A percentile compares a stretch with the other conserved stretches of the same genome.
phyloP scores from a whole-genome alignment of 441 rosid species.

The Viola pubescens region DNA sequence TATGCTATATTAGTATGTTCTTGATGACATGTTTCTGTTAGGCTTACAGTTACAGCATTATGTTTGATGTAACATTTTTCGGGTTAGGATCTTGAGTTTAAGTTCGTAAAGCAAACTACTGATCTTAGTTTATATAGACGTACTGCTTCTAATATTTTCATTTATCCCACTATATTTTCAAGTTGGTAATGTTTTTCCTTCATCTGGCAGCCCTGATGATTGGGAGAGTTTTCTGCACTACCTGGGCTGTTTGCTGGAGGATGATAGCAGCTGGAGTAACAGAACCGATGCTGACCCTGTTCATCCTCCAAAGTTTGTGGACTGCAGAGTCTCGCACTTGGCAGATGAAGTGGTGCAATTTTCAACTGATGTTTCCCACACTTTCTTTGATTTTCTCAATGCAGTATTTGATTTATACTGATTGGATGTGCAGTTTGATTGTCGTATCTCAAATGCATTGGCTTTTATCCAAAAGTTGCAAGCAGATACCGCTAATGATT shows the following conservation, averaged over 20 bases:
- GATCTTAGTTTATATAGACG: not conserved
- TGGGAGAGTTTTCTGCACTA: conserved; percentile 95
- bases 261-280: conserved; percentile 59
- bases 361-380: conserved; percentile 12
- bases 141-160: not conserved
- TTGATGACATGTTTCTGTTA: not conserved
- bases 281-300: conserved; percentile 36
- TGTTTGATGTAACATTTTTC: not conserved
- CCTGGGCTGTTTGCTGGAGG: conserved; percentile 92
- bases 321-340: conserved; percentile 58
- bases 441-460: conserved; percentile 62
- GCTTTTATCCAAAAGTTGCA: conserved; percentile 60
- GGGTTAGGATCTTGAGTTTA: not conserved
- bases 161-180: conserved; percentile 7
- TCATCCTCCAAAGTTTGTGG: conserved; percentile 38
- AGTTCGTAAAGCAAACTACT: not conserved
- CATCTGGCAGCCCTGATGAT: conserved; percentile 89
- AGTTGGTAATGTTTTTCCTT: conserved; percentile 30
- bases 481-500: conserved; percentile 38
- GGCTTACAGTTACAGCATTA: not conserved
- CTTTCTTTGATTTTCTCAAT: conserved; percentile 6
- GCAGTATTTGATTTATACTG: conserved; percentile 18
- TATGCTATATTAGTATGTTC: no score
- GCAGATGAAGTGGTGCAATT: conserved; percentile 65
- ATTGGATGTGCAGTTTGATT: conserved; percentile 60